These are phyloP conservation scores for Ramularia collo-cygni DNA, from an alignment of 2,329 filamentous ascomycete genomes.

Conservation along the genomic window DNA sequence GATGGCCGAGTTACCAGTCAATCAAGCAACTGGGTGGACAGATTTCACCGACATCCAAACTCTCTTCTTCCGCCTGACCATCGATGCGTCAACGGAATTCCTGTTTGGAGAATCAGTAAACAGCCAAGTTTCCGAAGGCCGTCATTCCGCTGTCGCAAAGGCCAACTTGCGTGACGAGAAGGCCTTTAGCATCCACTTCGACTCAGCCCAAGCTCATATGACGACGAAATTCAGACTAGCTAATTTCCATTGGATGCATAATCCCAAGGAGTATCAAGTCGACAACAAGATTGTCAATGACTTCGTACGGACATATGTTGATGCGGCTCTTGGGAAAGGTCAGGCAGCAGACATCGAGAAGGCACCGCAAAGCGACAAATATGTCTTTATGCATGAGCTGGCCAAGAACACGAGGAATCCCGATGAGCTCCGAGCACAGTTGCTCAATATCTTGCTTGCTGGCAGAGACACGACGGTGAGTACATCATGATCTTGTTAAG, in stretches of 20 bases:
- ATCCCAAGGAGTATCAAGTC: constrained; percentile 32
- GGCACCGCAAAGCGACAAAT: constrained; percentile 28
- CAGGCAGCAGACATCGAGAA: constrained; percentile 12
- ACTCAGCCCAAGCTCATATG: constrained; percentile 34
- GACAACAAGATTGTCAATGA: constrained; percentile 37
- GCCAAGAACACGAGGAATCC: constrained; percentile 41
- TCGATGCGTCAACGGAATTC: constrained; percentile 63
- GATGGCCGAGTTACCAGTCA: constrained; percentile 49
- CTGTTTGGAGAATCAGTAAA: constrained; percentile 46
- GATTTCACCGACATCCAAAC: constrained; percentile 49
- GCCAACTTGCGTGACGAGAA: constrained; percentile 23
- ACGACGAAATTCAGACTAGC: constrained; percentile 33
- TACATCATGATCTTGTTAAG: too few relatives aligned
- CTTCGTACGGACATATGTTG: constrained; percentile 41
- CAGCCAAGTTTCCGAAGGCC: constrained; percentile 32
- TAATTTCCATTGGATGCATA: constrained; percentile 30
- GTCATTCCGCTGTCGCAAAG: constrained; percentile 19
- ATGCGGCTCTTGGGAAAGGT: constrained; percentile 36
- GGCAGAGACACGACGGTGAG: constrained; percentile 48
- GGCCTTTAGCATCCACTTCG: constrained; percentile 39
- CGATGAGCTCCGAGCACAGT: constrained; percentile 37
- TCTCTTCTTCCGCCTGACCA: constrained; percentile 58
- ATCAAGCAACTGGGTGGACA: constrained; percentile 25
- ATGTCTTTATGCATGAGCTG: constrained; percentile 43
- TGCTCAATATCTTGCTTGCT: constrained; percentile 62